A percentile compares a stretch with the other conserved stretches of the same genome.
Conservation (phyloP, 202 grass and related monocot genomes). For the Tripidium arundinaceum region DNA sequence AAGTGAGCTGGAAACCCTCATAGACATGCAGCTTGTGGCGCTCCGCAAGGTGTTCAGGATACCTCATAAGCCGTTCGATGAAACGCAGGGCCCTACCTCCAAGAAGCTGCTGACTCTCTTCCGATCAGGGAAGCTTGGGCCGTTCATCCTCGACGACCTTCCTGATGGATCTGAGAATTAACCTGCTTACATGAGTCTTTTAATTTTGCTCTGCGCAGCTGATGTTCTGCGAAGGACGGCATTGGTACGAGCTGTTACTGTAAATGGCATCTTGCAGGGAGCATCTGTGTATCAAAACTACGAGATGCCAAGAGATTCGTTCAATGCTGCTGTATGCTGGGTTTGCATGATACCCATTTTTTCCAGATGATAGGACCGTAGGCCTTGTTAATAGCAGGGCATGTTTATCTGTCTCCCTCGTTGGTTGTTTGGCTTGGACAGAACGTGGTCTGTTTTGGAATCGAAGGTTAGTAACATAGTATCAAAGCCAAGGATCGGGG, state of each 20-base stretch:
- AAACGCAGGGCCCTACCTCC: slow-evolving; percentile 50
- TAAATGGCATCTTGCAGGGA: background rate
- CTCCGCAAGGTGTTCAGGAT: slow-evolving; percentile 77
- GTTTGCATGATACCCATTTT: background rate
- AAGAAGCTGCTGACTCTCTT: slow-evolving; percentile 90
- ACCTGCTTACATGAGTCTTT: background rate
- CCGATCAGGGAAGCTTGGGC: slow-evolving; percentile 71
- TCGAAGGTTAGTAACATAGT: background rate
- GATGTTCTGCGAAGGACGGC: background rate
- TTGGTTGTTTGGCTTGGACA: background rate
- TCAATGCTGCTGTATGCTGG: background rate
- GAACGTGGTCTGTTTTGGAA: background rate
- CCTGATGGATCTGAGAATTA: slow-evolving; percentile 21
- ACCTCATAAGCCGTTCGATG: slow-evolving; percentile 59
- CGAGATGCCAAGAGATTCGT: background rate
- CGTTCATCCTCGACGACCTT: slow-evolving; percentile 79
- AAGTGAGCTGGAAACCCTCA: slow-evolving; percentile 66
- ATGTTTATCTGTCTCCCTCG: background rate
- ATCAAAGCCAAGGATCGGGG: no score
- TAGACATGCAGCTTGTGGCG: slow-evolving; percentile 53
- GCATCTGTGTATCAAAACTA: background rate
- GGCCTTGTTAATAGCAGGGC: background rate
- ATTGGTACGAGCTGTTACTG: background rate
- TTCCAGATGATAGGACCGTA: background rate
- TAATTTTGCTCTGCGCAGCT: background rate